Conservation (phyloP, 78 protist genomes). For the Dictyostelium intermedium region DNA sequence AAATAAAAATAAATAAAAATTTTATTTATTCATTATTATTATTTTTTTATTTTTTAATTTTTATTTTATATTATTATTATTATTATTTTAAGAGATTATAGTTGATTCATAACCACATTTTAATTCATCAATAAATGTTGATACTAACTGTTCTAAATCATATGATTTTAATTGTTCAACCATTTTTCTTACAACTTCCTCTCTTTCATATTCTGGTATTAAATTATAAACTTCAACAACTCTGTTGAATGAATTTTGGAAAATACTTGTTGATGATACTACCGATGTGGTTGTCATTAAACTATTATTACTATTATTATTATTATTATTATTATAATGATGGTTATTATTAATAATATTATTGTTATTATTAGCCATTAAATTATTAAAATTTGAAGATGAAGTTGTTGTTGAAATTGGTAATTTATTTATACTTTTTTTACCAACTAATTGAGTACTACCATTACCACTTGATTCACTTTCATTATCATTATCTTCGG, state of each 20-base stretch:
- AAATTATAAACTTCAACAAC: conserved; percentile 44
- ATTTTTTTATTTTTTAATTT: neutral
- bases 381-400: neutral
- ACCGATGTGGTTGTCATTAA: neutral
- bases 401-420: neutral
- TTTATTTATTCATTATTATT: neutral
- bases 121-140: conserved; percentile 48
- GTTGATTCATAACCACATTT: conserved; percentile 9
- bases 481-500: neutral
- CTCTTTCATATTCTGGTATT: conserved; percentile 3
- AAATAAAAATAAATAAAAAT: neutral
- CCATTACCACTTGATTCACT: neutral
- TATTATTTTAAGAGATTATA: neutral
- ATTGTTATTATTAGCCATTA: neutral
- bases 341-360: neutral
- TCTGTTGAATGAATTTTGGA: conserved; percentile 45
- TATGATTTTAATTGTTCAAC: conserved; percentile 25
- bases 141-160: conserved; percentile 48
- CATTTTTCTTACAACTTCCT: conserved; percentile 20
- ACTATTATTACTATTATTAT: neutral
- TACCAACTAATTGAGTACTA: neutral
- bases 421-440: conserved; percentile 2
- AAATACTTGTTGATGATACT: neutral
- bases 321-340: neutral
- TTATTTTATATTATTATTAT: neutral